These are phyloP conservation scores for Iris macrosiphon DNA, from an alignment of 106 monocot species.

Conservation along the genomic window DNA sequence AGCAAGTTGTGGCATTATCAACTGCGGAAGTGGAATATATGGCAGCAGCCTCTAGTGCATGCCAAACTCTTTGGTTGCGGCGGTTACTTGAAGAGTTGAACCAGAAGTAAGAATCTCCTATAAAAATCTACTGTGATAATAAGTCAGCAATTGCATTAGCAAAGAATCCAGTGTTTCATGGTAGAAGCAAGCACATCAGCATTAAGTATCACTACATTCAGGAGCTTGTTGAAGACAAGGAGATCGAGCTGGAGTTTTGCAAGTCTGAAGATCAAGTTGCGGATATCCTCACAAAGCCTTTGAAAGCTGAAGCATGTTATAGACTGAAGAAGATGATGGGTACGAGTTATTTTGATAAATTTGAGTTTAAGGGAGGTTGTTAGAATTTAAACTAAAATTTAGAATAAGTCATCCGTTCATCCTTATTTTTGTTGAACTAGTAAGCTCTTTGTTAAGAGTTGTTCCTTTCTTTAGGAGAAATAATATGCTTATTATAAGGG, in stretches of 20 bases:
- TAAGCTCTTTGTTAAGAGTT: too few species aligned
- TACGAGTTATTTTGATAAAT: too few species aligned
- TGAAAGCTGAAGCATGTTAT: too few species aligned
- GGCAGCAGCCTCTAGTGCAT: not conserved
- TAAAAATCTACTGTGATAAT: not conserved
- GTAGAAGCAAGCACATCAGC: constrained; percentile 1
- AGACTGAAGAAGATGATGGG: too few species aligned
- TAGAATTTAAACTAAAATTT: too few species aligned
- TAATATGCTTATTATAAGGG: too few species aligned
- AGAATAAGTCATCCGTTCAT: too few species aligned
- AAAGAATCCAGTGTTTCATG: not conserved
- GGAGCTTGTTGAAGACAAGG: not conserved
- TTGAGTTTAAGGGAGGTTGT: too few species aligned
- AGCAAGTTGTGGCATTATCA: not conserved
- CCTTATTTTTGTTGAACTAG: too few species aligned
- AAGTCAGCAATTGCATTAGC: not conserved
- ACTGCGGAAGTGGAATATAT: constrained; percentile 3
- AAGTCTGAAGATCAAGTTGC: too few species aligned
- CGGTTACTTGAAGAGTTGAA: not conserved
- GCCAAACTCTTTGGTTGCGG: not conserved
- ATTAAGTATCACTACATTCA: not conserved
- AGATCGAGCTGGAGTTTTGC: not conserved
- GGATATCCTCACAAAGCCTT: too few species aligned
- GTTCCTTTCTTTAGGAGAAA: too few species aligned
- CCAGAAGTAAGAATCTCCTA: not conserved